Percentiles rank a stretch among this genome's conserved stretches.
Conservation (phyloP, 225 moss, liverwort and hornwort species). For the Straminergon stramineum region DNA sequence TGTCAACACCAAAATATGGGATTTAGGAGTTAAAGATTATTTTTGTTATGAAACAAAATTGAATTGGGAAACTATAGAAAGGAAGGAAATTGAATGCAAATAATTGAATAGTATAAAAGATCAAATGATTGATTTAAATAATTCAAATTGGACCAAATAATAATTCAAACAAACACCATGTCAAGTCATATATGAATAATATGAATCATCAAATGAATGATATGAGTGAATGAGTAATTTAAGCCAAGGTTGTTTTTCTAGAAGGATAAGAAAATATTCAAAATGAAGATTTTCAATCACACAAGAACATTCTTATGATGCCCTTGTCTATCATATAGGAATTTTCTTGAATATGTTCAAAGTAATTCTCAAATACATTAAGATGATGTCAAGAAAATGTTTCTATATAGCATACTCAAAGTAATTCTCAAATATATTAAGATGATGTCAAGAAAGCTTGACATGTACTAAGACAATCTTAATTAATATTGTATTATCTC, state of each 20-base stretch:
- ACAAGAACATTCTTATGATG: neutral
- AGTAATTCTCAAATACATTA: neutral
- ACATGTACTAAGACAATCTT: neutral
- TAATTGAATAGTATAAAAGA: neutral
- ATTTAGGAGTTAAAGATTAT: too few species aligned
- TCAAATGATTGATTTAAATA: neutral
- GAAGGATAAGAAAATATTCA: neutral
- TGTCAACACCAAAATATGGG: rapidly evolving
- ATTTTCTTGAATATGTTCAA: neutral
- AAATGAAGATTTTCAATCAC: neutral
- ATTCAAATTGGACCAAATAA: neutral
- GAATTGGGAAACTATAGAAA: too few species aligned
- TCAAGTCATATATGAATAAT: neutral
- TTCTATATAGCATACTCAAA: too few species aligned
- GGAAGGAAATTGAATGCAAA: neutral
- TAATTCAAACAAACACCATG: neutral
- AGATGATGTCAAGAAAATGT: neutral
- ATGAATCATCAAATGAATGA: neutral
- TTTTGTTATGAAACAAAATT: neutral
- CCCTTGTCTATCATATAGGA: neutral
- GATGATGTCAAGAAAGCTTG: neutral
- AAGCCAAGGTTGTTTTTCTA: neutral
- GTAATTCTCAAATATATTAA: too few species aligned
- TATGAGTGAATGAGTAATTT: neutral
- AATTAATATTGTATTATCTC: neutral